Evolutionary conservation across 2,329 filamentous ascomycete genomes (phyloP).

Genomic region (Penicillium sp.): DNA sequence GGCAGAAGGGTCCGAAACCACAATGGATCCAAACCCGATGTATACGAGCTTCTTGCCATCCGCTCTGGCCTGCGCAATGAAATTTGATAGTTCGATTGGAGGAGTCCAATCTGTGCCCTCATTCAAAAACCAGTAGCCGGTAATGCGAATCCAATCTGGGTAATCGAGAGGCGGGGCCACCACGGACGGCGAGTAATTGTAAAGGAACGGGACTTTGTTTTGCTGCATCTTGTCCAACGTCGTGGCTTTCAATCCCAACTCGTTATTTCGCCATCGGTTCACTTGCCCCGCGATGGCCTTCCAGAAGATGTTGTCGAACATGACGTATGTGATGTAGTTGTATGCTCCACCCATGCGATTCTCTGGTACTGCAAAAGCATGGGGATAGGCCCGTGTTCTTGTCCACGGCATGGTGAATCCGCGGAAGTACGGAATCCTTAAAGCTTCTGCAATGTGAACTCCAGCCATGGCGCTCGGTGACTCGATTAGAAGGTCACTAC

Average conservation of each 20-base stretch:
- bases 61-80: slow-evolving; percentile 76
- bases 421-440: slow-evolving; percentile 91
- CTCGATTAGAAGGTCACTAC: slow-evolving; percentile 86
- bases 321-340: slow-evolving; percentile 91
- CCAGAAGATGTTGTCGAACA: slow-evolving; percentile 98
- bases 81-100: slow-evolving; percentile 70
- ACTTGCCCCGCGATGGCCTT: slow-evolving; percentile 86
- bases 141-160: slow-evolving; percentile 95
- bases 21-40: slow-evolving; percentile 94
- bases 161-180: slow-evolving; percentile 94
- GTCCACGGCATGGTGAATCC: slow-evolving; percentile 99
- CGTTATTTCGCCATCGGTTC: slow-evolving; percentile 85
- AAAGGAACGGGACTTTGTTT: slow-evolving; percentile 96
- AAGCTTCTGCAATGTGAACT: slow-evolving; percentile 92
- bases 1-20: slow-evolving; percentile 82
- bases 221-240: slow-evolving; percentile 86
- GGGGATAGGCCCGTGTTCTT: slow-evolving; percentile 88
- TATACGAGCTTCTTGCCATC: slow-evolving; percentile 93
- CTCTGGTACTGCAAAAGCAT: slow-evolving; percentile 90
- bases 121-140: slow-evolving; percentile 96
- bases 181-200: slow-evolving; percentile 93
- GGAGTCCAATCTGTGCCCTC: slow-evolving; percentile 70
- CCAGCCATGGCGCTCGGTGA: slow-evolving; percentile 96
- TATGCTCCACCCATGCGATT: slow-evolving; percentile 93
- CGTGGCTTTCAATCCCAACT: slow-evolving; percentile 75